Evolutionary conservation across 2,329 filamentous ascomycete genomes (phyloP).

Genomic region (Fusarium lyarnte): DNA sequence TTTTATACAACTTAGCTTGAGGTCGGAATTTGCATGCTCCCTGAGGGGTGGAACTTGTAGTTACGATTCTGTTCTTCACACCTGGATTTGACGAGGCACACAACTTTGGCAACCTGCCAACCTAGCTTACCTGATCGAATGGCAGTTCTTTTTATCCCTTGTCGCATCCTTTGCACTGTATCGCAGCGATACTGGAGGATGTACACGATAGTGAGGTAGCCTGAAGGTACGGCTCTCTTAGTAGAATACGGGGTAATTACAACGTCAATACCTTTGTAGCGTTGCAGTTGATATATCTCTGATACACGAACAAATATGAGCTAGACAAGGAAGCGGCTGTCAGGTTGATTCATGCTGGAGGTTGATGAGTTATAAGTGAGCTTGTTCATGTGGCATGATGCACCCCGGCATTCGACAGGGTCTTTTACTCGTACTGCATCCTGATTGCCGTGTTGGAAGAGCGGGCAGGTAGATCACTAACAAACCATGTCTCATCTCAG

Average conservation of each 20-base stretch:
- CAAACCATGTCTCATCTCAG: constrained; percentile 8
- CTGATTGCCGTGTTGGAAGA: constrained; percentile 5
- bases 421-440: background rate
- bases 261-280: background rate
- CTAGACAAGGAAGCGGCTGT: background rate
- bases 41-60: too few relatives aligned
- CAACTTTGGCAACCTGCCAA: too few relatives aligned
- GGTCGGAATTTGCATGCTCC: background rate
- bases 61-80: too few relatives aligned
- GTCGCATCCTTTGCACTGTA: too few relatives aligned
- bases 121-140: too few relatives aligned
- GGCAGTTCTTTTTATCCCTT: too few relatives aligned
- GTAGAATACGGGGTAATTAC: background rate
- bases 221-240: background rate
- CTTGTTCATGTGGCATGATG: constrained; percentile 16
- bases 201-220: too few relatives aligned
- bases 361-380: background rate
- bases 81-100: too few relatives aligned
- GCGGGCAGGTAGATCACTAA: constrained; percentile 4
- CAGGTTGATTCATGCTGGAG: background rate
- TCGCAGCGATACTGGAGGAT: too few relatives aligned
- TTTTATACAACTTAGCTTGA: background rate
- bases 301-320: background rate
- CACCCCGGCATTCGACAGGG: background rate
- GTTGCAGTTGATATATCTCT: background rate